Percentiles rank a stretch among this genome's conserved stretches.
phyloP scores from a whole-genome alignment of 177 flowering plant species.

The Vitis hybrid region DNA sequence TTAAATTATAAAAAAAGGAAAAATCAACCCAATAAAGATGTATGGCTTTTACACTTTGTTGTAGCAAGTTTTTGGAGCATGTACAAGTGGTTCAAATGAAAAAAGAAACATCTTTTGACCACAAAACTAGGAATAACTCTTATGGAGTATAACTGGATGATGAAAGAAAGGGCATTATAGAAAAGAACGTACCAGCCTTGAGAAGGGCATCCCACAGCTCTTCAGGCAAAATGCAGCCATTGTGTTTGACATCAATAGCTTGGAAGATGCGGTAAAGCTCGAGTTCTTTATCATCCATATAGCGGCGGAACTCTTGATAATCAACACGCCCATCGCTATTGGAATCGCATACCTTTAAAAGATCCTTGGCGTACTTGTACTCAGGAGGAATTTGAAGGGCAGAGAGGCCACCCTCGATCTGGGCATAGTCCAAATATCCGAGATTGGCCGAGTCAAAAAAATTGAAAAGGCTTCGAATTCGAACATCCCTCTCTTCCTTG shows the following conservation, averaged over 20 bases:
- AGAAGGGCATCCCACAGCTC: slow-evolving; percentile 97
- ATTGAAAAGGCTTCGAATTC: slow-evolving; percentile 73
- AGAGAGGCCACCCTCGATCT: slow-evolving; percentile 83
- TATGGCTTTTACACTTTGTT: too few relatives aligned
- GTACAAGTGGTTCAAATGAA: too few relatives aligned
- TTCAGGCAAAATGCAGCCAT: slow-evolving; percentile 94
- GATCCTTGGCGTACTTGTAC: slow-evolving; percentile 92
- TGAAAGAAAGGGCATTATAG: background rate
- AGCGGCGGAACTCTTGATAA: slow-evolving; percentile 78
- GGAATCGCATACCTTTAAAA: slow-evolving; percentile 77
- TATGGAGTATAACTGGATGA: background rate
- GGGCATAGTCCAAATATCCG: slow-evolving; percentile 71
- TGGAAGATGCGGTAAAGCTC: slow-evolving; percentile 92
- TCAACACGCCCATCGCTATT: slow-evolving; percentile 90
- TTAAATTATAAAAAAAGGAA: too few relatives aligned
- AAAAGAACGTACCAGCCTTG: slow-evolving; percentile 63
- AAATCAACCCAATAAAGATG: too few relatives aligned
- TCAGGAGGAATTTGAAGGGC: slow-evolving; percentile 81
- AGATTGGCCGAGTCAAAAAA: slow-evolving; percentile 65
- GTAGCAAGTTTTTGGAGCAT: too few relatives aligned
- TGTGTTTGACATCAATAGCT: slow-evolving; percentile 95
- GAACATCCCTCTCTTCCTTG: slow-evolving; percentile 78
- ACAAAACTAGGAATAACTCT: too few relatives aligned
- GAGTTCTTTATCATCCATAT: slow-evolving; percentile 96
- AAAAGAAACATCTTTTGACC: too few relatives aligned